Evolutionary conservation across 345 rosid genomes (phyloP).

Genomic region (Boechera divaricarpa): DNA sequence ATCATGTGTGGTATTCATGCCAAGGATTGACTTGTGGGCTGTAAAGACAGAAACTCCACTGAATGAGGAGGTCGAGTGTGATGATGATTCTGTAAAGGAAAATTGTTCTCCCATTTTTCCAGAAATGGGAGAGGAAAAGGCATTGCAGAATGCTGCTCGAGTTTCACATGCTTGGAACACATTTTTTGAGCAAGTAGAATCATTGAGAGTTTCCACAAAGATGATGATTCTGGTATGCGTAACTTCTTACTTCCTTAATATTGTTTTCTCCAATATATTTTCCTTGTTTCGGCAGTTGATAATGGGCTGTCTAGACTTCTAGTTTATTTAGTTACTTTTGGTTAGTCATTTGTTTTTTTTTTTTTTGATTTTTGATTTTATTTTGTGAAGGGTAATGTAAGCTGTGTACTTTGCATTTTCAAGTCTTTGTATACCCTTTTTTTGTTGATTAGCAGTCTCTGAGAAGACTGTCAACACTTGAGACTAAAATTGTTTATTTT

Average conservation of each 20-base stretch:
- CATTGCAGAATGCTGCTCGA: constrained; percentile 41
- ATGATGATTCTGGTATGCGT: constrained; percentile 78
- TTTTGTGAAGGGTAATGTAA: constrained; percentile 22
- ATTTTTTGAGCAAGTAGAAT: constrained; percentile 88
- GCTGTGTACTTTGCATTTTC: constrained; percentile 16
- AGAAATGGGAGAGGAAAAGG: constrained; percentile 46
- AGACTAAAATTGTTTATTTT: constrained; percentile 33
- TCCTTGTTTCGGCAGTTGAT: constrained; percentile 19
- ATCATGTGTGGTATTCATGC: constrained; percentile 78
- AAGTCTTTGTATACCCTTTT: neutral
- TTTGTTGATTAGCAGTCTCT: constrained; percentile 34
- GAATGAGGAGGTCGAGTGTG: constrained; percentile 39
- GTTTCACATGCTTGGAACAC: constrained; percentile 80
- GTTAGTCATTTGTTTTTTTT: neutral
- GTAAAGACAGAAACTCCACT: constrained; percentile 50
- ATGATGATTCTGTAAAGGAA: constrained; percentile 43
- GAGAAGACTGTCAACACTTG: constrained; percentile 20
- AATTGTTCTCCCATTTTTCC: constrained; percentile 40
- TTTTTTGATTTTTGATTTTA: neutral
- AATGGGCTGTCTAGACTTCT: constrained; percentile 1
- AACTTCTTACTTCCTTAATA: constrained; percentile 27
- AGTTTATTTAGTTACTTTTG: constrained; percentile 19
- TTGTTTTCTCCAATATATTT: constrained; percentile 14
- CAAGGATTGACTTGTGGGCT: constrained; percentile 97
- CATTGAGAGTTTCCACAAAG: constrained; percentile 72